phyloP scores from a whole-genome alignment of 2,329 filamentous ascomycete genomes.

The Talaromyces islandicus region DNA sequence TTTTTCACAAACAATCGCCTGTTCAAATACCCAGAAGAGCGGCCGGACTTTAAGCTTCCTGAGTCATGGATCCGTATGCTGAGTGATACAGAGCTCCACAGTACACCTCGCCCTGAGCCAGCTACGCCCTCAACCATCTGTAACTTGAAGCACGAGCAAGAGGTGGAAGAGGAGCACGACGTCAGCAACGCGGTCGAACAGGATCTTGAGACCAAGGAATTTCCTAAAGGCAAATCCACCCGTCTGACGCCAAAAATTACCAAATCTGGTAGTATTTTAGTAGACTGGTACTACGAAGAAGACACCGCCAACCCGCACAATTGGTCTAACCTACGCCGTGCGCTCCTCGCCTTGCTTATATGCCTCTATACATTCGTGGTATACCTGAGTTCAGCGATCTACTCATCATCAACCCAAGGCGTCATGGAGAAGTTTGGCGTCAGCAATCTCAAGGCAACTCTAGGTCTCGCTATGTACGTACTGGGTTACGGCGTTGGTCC shows the following conservation, averaged over 20 bases:
- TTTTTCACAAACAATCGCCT: slow-evolving; percentile 36
- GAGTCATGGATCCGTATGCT: not conserved
- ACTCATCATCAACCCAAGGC: slow-evolving; percentile 1
- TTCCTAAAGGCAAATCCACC: not conserved
- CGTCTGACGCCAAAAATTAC: slow-evolving; percentile 25
- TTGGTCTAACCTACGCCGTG: slow-evolving; percentile 18
- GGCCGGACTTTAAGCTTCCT: slow-evolving; percentile 17
- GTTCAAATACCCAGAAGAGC: slow-evolving; percentile 42
- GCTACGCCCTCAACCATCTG: not conserved
- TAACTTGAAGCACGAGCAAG: too few relatives aligned
- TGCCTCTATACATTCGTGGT: slow-evolving; percentile 33
- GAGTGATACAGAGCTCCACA: not conserved
- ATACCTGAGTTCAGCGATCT: slow-evolving; percentile 30
- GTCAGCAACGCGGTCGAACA: too few relatives aligned
- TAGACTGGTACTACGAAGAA: slow-evolving; percentile 27
- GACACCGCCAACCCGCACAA: slow-evolving; percentile 22
- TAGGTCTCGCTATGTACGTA: slow-evolving; percentile 28
- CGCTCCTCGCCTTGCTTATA: slow-evolving; percentile 16
- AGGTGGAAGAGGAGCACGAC: too few relatives aligned
- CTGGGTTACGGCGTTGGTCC: slow-evolving; percentile 53
- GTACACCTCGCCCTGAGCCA: not conserved
- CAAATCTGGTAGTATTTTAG: slow-evolving; percentile 27
- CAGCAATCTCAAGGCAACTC: slow-evolving; percentile 16
- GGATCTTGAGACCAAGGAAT: not conserved
- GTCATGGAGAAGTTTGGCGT: slow-evolving; percentile 4